Percentiles rank a stretch among this genome's conserved stretches.
phyloP scores from a whole-genome alignment of 1,284 basidiomycete genomes.

The Fomitopsis pinicola region DNA sequence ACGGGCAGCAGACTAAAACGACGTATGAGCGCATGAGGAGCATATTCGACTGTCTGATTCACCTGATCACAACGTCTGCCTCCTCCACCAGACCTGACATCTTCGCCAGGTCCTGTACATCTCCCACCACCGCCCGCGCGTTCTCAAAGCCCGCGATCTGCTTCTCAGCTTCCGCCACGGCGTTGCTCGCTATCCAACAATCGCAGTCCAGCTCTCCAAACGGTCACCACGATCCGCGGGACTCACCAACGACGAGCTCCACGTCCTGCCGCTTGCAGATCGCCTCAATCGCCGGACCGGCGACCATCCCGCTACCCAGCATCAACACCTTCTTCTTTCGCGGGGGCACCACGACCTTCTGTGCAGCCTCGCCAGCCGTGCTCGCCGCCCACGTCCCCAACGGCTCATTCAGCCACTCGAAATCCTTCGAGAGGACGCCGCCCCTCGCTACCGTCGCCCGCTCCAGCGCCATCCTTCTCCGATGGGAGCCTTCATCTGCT shows the following conservation, averaged over 20 bases:
- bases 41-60: slow-evolving; percentile 10
- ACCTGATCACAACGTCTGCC: slow-evolving; percentile 71
- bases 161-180: slow-evolving; percentile 52
- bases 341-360: background rate
- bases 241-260: slow-evolving; percentile 71
- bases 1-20: slow-evolving; percentile 71
- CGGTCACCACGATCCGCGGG: slow-evolving; percentile 4
- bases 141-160: slow-evolving; percentile 53
- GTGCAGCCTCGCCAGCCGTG: background rate
- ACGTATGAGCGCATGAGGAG: background rate
- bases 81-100: slow-evolving; percentile 52
- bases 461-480: slow-evolving; percentile 42
- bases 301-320: slow-evolving; percentile 90
- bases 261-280: slow-evolving; percentile 58
- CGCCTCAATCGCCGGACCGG: slow-evolving; percentile 78
- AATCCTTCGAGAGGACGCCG: slow-evolving; percentile 51
- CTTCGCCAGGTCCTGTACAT: slow-evolving; percentile 51
- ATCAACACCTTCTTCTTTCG: slow-evolving; percentile 68
- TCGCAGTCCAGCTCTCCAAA: background rate
- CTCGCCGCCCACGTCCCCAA: slow-evolving; percentile 31
- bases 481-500: slow-evolving; percentile 18
- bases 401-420: slow-evolving; percentile 56
- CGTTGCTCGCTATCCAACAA: slow-evolving; percentile 65
- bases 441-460: slow-evolving; percentile 67
- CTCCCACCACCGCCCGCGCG: slow-evolving; percentile 56